Base-by-base conservation (phyloP, 2,329 filamentous ascomycete species). In the Ramularia collo-cygni region DNA sequence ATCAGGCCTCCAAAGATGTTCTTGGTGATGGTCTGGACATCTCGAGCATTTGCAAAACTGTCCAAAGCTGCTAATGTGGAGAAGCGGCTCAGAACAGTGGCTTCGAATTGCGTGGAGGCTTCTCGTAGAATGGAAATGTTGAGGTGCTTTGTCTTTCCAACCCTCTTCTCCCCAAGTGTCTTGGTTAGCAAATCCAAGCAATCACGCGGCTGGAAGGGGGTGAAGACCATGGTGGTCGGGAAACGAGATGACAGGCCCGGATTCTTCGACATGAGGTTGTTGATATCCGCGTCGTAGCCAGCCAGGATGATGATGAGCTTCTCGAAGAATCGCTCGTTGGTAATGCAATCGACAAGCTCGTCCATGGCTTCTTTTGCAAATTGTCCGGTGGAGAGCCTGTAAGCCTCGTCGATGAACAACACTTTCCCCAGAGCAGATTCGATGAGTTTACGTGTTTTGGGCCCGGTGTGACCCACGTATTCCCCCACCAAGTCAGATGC, bases 371-470 rank as follows among this genome's bases (percentile, higher is more conserved):
- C 72, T 31, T 73, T 31, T 14, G 75, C 78, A 48, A 76, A 86
- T 0, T 54, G 52, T 0, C 75, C 76, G 1, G 75, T 71, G 0
- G 64, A 68, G 1, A 86, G 70, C 0, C 81, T 71, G 48, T 86
- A 86, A 0, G 82, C 82, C 54, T 86, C 81, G 40, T 87, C 83
- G 6, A 88, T 73, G 44, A 87, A 80, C 0, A 88, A 66, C 0
- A 87, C 77, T 15, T 73, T 75, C 0, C 83, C 82, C 0, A 85
- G 66, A 0, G 75, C 76, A 27, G 68, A 74, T 38, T 85, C 77
- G 0, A 87, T 61, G 0, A 74, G 59, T 19, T 74, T 66, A 7
- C 71, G 68, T 0, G 81, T 77, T 46, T 84, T 84, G 0, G 80
- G 81, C 0, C 78, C 80, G 0, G 81, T 86, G 0, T 85, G 80